Conservation (phyloP, 2,329 filamentous ascomycete species). For the Aureobasidium leucospermi region DNA sequence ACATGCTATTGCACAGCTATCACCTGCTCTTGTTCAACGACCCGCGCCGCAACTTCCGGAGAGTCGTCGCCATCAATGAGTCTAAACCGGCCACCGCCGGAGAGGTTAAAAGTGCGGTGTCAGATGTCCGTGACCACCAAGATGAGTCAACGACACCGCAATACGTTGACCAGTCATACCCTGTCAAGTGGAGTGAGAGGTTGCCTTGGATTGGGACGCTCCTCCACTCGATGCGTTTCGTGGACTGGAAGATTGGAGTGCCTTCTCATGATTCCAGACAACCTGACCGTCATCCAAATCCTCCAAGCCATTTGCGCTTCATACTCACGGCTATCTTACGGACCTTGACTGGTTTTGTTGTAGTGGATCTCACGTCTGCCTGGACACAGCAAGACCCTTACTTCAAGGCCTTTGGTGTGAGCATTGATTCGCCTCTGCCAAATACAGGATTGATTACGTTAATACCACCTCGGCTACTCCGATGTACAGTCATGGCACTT, state of each 20-base stretch:
- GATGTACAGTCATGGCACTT: constrained; percentile 20
- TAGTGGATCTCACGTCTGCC: constrained; percentile 22
- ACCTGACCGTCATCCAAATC: constrained; percentile 16
- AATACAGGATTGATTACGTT: not conserved
- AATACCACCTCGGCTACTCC: constrained; percentile 18
- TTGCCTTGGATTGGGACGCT: constrained; percentile 23
- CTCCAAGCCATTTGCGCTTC: constrained; percentile 15
- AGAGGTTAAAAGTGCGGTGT: not conserved
- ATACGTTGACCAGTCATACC: constrained; percentile 20
- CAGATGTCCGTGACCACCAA: not conserved
- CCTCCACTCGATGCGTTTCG: constrained; percentile 21
- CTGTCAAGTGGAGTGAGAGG: constrained; percentile 17
- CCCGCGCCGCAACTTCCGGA: constrained; percentile 21
- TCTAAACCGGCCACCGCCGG: not conserved
- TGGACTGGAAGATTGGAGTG: constrained; percentile 23
- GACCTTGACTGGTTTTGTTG: constrained; percentile 20
- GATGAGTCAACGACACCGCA: not conserved
- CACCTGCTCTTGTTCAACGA: constrained; percentile 24
- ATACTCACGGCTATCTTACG: constrained; percentile 16
- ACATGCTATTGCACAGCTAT: constrained; percentile 21
- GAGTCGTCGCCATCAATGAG: not conserved
- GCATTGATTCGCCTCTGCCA: constrained; percentile 18
- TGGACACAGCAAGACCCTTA: constrained; percentile 21
- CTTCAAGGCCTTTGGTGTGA: constrained; percentile 18
- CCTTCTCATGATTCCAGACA: constrained; percentile 21